phyloP scores from a whole-genome alignment of 495 filamentous ascomycete genomes.

The Neurospora sublineolata region DNA sequence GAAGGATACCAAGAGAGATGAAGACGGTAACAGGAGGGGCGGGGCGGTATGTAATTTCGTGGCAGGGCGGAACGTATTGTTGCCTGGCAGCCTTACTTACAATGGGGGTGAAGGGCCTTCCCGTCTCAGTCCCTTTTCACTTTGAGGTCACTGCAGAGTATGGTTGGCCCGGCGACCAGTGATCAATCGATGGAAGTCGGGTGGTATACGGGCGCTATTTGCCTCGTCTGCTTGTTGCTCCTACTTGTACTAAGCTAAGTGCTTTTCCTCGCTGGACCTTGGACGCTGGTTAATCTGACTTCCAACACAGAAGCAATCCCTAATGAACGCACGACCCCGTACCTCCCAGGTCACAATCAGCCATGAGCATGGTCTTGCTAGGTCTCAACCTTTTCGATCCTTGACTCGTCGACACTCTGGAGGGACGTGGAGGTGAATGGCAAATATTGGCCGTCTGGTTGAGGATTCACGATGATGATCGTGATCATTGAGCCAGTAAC shows the following conservation, averaged over 20 bases:
- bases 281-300: background rate
- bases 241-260: background rate
- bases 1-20: background rate
- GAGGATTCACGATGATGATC: constrained; percentile 17
- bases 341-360: background rate
- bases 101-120: background rate
- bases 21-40: background rate
- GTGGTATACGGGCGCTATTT: background rate
- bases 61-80: background rate
- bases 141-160: background rate
- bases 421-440: constrained; percentile 9
- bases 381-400: constrained; percentile 10
- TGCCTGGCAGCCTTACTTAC: background rate
- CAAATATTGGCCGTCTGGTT: constrained; percentile 13
- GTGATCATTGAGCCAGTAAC: constrained; percentile 12
- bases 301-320: background rate
- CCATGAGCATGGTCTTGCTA: background rate
- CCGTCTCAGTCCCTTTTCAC: background rate
- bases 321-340: background rate
- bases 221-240: background rate
- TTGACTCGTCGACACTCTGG: constrained; percentile 15
- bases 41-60: background rate
- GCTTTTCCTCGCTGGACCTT: background rate
- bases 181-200: background rate
- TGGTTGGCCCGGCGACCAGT: background rate